phyloP scores from a whole-genome alignment of 2,329 filamentous ascomycete species.

The Ascocoryne sarcoides region DNA sequence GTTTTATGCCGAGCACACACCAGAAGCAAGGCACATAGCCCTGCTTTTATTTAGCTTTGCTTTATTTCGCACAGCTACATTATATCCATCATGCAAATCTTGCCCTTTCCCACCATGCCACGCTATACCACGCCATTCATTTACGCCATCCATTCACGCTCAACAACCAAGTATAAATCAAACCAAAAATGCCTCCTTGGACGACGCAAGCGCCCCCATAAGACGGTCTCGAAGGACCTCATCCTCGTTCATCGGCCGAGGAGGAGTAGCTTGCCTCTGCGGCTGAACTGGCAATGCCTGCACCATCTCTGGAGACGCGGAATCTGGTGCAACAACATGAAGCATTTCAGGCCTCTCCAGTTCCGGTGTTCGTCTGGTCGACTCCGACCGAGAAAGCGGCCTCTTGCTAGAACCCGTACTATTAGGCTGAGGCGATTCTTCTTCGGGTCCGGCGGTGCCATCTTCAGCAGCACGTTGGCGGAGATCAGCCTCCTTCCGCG shows the following conservation, averaged over 20 bases:
- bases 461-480: slow-evolving; percentile 51
- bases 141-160: no score
- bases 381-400: not conserved
- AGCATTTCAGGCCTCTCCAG: not conserved
- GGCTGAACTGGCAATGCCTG: not conserved
- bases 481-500: slow-evolving; percentile 59
- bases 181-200: no score
- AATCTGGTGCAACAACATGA: not conserved
- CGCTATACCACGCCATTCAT: no score
- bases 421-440: not conserved
- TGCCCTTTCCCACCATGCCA: no score
- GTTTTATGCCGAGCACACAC: no score
- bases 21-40: no score
- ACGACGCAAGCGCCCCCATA: no score
- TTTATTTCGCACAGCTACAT: no score
- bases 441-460: slow-evolving; percentile 16
- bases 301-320: not conserved
- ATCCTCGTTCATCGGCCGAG: not conserved
- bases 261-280: not conserved
- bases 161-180: no score
- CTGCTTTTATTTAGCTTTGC: no score
- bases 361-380: not conserved
- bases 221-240: not conserved
- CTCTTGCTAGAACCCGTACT: not conserved
- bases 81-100: no score